Percentiles rank a stretch among this genome's conserved stretches.
phyloP scores from a whole-genome alignment of 176 grass and related monocot genomes.

The Zizania latifolia region DNA sequence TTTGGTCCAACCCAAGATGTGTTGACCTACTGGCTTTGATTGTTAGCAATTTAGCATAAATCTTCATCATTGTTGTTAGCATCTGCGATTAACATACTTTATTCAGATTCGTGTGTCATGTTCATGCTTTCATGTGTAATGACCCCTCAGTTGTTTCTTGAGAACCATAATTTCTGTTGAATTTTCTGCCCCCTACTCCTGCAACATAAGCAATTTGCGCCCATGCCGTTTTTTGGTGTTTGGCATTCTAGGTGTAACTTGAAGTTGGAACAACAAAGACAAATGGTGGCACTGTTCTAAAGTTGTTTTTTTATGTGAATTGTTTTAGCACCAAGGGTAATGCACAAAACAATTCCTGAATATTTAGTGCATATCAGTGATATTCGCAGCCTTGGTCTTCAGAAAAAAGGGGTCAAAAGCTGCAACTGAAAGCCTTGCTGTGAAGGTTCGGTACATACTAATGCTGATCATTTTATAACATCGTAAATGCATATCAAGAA shows the following conservation, averaged over 20 bases:
- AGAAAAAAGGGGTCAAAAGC: background rate
- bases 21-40: background rate
- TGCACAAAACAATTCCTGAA: background rate
- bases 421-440: background rate
- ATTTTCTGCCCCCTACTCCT: background rate
- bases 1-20: background rate
- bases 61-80: background rate
- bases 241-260: background rate
- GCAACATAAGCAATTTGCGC: background rate
- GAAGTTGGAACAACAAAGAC: background rate
- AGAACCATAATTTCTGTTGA: background rate
- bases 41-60: background rate
- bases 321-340: background rate
- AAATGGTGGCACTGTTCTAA: background rate
- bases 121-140: background rate
- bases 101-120: background rate
- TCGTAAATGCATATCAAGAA: background rate
- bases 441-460: background rate
- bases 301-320: background rate
- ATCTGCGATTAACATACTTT: background rate
- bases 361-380: background rate
- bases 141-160: background rate
- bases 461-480: constrained; percentile 1
- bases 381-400: background rate
- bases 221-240: background rate